Base-by-base conservation (phyloP, 805 yeast genomes). In the Spathaspora passalidarum region DNA sequence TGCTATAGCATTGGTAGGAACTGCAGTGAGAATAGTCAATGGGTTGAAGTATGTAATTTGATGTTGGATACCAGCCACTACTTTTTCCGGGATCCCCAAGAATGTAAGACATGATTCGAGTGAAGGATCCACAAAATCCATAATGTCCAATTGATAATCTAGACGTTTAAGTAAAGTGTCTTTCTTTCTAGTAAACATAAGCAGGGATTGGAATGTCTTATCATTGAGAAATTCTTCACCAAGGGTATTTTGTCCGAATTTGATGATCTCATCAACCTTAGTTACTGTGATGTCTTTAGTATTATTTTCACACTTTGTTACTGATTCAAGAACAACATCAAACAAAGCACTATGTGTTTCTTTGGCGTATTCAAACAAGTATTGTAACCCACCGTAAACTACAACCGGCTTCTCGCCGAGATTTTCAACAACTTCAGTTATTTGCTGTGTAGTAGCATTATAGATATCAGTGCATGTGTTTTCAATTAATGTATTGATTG, bases 91-190 rank as follows among this genome's bases (percentile, higher is more conserved):
- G 22, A 72, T 47, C 18, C 80, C 69, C 54, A 75, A 46, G 76
- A 75, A 59, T 55, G 66, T 53, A 40, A 81, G 59, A 47, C 84
- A 77, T 3, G 85, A 79, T 34, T 82, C 86, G 49, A 81, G 61
- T 0, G 86, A 76, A 4, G 96, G 88, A 53, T 91, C 96, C 57
- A 91, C 72, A 54, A 90, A 82, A 65, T 94, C 97, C n/a, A 72
- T 44, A 4, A 87, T 35, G 10, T 84, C 80, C 19, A 92, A 73
- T 17, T 79, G 75, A 20, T 80, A 80, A 40, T 79, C 73, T 21
- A 91, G 69, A 34, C 77, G 73, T 50, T 84, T 79, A 29, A 78
- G 72, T 26, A 82, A 64, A 4, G 75, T 62, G 56, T 94, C 96
- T 34, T 75, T 78, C 47, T 76, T 75, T 53, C 89, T 81, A 2